Base-by-base conservation (phyloP, 106 monocot species). In the Phalaenopsis aphrodite region DNA sequence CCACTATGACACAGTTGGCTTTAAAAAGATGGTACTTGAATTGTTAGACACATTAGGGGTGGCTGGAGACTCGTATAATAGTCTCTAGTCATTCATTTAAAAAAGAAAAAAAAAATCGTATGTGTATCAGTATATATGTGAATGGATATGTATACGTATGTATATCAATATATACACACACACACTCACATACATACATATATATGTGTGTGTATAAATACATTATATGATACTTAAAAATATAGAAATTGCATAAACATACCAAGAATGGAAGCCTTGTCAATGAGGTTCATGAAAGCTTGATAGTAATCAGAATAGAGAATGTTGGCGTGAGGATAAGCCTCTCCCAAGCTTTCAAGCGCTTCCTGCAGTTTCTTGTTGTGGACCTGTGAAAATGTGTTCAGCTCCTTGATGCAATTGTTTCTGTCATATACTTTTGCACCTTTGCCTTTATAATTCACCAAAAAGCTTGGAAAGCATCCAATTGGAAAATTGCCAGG, bases 261-360 rank as follows among this genome's bases (percentile, higher is more conserved):
- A 85, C 87, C 87, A 42, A 85, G 43, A 73, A 14, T 42, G 0
- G 77, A 64, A 8, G 87, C 87, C 15, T 85, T 56, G 18, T 82
- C 55, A 56, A 88, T 61, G 30, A 88, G 82, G 37, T 78, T 21
- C 68, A 86, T 38, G 75, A 80, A 85, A 24, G 88, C 85, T 21
- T 81, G 12, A 61, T 85, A 86, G 79, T 88, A 86, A 41, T 88
- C 88, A 0, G 85, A 85, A 41, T 86, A 88, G 68, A 88, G 69
- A 17, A 88, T 76, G 11, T 38, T 47, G 12, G 77, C 57, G 5
- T 81, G 48, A 30, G 85, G 83, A 69, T 83, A 75, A 30, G n/a
- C 75, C 43, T 39, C 12, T 58, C 85, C 65, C 14, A 88, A 69
- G 9, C 37, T 55, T 1, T 23, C 65, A 5, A 88, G 17, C 7